Evolutionary conservation across 257 asterid genomes (phyloP).

Genomic region (Haberlea rhodopensis): DNA sequence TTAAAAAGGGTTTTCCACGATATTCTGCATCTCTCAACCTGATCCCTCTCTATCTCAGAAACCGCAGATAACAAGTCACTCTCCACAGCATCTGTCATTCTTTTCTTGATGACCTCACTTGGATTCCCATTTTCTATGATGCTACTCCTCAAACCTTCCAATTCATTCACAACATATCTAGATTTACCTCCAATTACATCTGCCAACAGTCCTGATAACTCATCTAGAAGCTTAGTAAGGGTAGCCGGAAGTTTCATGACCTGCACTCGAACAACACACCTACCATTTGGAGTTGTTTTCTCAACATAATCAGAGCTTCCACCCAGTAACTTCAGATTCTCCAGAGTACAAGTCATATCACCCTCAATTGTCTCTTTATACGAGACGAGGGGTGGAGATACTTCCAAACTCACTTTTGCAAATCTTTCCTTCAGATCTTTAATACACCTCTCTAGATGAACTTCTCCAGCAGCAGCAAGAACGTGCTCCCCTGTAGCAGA

Average conservation of each 20-base stretch:
- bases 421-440: constrained; percentile 87
- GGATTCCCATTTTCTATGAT: constrained; percentile 69
- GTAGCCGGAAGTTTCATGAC: constrained; percentile 77
- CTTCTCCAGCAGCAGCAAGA: constrained; percentile 97
- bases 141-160: constrained; percentile 59
- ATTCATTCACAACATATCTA: constrained; percentile 48
- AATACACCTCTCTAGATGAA: constrained; percentile 90
- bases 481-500: constrained; percentile 92
- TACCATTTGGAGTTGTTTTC: constrained; percentile 79
- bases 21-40: constrained; percentile 48
- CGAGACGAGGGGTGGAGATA: constrained; percentile 90
- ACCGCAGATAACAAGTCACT: constrained; percentile 41
- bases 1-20: constrained; percentile 56
- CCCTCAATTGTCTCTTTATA: constrained; percentile 87
- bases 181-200: constrained; percentile 82
- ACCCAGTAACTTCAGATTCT: constrained; percentile 53
- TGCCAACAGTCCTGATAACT: constrained; percentile 65
- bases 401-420: constrained; percentile 78
- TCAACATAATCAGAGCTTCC: constrained; percentile 63
- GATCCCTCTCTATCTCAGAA: constrained; percentile 51
- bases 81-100: constrained; percentile 71
- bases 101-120: constrained; percentile 62
- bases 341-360: constrained; percentile 49
- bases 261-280: constrained; percentile 81
- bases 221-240: constrained; percentile 76